Evolutionary conservation across 2,329 filamentous ascomycete species (phyloP).

Genomic region (Cladosporium sp.): DNA sequence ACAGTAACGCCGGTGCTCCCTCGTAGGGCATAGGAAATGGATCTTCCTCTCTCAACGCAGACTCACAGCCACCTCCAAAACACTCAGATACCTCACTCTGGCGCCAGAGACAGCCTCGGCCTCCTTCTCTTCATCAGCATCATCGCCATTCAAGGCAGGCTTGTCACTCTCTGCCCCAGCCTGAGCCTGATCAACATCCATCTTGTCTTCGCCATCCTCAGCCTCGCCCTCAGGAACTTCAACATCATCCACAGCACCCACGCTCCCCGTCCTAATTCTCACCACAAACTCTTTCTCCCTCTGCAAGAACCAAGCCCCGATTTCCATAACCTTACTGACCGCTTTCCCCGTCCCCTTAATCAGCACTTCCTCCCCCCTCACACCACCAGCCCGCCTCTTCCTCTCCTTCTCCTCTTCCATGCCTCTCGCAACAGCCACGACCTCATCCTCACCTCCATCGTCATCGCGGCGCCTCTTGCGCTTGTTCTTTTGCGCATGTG

Average conservation of each 20-base stretch:
- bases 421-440: conserved; percentile 41
- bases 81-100: conserved; percentile 39
- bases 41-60: conserved; percentile 25
- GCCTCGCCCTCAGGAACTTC: conserved; percentile 38
- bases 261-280: conserved; percentile 60
- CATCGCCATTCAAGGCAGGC: not conserved
- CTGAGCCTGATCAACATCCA: conserved; percentile 17
- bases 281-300: conserved; percentile 58
- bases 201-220: conserved; percentile 19
- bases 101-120: conserved; percentile 42
- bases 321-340: conserved; percentile 61
- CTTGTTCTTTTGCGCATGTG: conserved; percentile 31
- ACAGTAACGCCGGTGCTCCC: conserved; percentile 6
- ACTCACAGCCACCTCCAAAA: conserved; percentile 38
- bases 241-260: conserved; percentile 68
- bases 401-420: conserved; percentile 31
- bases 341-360: conserved; percentile 67
- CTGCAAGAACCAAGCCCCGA: conserved; percentile 66
- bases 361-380: conserved; percentile 54
- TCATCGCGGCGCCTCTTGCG: conserved; percentile 21
- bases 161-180: not conserved
- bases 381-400: conserved; percentile 30
- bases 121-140: conserved; percentile 15
- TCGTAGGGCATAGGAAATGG: not conserved
- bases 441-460: conserved; percentile 27